Evolutionary conservation across 768 basidiomycete species (phyloP).

Genomic region (Serendipita sp.): DNA sequence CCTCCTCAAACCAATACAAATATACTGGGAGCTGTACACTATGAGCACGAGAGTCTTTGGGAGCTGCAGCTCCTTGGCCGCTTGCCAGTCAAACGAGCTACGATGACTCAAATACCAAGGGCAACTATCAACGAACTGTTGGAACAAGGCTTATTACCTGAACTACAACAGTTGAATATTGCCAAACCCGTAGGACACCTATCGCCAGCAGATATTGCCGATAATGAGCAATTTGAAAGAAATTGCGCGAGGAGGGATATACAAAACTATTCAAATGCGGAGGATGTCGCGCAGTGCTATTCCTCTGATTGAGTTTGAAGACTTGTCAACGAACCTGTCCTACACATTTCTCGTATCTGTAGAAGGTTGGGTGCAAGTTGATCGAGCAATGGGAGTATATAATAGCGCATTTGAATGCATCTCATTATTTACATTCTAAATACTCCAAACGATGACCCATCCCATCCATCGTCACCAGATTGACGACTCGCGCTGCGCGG

Average conservation of each 20-base stretch:
- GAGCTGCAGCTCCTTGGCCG: neutral
- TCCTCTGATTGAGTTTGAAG: no score
- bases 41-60: neutral
- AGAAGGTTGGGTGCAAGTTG: no score
- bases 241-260: no score
- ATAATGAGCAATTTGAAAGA: no score
- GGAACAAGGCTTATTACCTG: neutral
- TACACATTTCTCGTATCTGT: no score
- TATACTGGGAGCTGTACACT: neutral
- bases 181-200: neutral
- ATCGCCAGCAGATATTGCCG: no score
- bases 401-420: neutral
- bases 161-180: neutral
- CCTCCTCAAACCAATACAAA: neutral
- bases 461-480: slow-evolving; percentile 37
- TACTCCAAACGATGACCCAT: slow-evolving; percentile 47
- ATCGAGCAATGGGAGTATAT: neutral
- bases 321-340: no score
- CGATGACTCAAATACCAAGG: neutral
- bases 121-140: neutral
- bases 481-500: neutral
- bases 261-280: no score
- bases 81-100: neutral
- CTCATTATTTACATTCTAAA: slow-evolving; percentile 57
- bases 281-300: no score